Percentiles rank a stretch among this genome's conserved stretches.
Evolutionary conservation across 768 basidiomycete species (phyloP).

Genomic region (Guyanaporus albipodus): DNA sequence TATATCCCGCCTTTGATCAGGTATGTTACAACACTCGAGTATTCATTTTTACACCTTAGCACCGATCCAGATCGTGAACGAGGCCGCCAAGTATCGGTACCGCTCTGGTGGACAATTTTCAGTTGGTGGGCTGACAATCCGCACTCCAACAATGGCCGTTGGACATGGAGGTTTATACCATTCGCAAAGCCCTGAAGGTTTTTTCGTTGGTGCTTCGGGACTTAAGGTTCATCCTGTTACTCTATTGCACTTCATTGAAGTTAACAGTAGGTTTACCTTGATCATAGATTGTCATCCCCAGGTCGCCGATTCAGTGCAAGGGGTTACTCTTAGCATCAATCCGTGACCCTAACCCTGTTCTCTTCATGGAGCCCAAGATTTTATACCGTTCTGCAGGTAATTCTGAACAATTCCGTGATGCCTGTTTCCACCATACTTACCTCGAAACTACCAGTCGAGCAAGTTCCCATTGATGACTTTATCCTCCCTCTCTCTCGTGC

Average conservation of each 20-base stretch:
- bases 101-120: constrained; percentile 83
- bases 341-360: constrained; percentile 88
- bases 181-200: constrained; percentile 93
- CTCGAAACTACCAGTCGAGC: constrained; percentile 56
- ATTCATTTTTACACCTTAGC: not conserved
- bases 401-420: not conserved
- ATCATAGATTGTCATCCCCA: constrained; percentile 74
- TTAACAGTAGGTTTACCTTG: not conserved
- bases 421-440: constrained; percentile 2
- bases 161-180: constrained; percentile 91
- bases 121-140: constrained; percentile 77
- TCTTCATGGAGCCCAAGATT: constrained; percentile 95
- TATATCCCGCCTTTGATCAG: constrained; percentile 94
- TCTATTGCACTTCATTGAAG: not conserved
- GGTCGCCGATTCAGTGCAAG: constrained; percentile 95
- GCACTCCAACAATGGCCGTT: constrained; percentile 90
- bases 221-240: constrained; percentile 56
- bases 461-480: constrained; percentile 88
- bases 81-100: constrained; percentile 91
- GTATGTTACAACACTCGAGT: constrained; percentile 34
- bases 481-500: constrained; percentile 79
- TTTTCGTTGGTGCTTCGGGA: constrained; percentile 87
- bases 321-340: constrained; percentile 83
- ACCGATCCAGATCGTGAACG: constrained; percentile 74
- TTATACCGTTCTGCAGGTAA: constrained; percentile 85